A percentile compares a stretch with the other conserved stretches of the same genome.
These are phyloP conservation scores for Pseudopyricularia cyperi DNA, from an alignment of 2,329 filamentous ascomycete species.

Conservation along the genomic window DNA sequence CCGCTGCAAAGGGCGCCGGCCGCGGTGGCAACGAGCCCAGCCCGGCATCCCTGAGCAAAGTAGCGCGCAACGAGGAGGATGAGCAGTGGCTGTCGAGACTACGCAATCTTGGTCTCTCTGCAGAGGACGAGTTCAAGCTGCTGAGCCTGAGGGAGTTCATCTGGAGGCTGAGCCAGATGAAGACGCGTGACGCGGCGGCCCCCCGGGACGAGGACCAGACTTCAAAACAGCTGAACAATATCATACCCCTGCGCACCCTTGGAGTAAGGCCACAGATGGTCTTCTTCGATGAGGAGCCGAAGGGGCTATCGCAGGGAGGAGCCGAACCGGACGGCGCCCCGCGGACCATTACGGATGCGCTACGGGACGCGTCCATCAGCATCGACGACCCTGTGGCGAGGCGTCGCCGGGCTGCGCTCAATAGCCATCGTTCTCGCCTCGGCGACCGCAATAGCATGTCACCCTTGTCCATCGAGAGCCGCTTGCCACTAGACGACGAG, in stretches of 20 bases:
- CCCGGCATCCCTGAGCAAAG: constrained; percentile 44
- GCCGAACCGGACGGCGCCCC: constrained; percentile 13
- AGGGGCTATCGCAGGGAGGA: constrained; percentile 25
- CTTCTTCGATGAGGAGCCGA: constrained; percentile 70
- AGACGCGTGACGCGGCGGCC: constrained; percentile 35
- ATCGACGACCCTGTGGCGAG: constrained; percentile 56
- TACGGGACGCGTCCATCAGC: constrained; percentile 82
- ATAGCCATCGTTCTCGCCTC: constrained; percentile 33
- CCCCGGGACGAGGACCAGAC: constrained; percentile 16
- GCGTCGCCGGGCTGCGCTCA: constrained; percentile 36
- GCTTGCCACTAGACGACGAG: constrained; percentile 16
- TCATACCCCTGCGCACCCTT: constrained; percentile 63
- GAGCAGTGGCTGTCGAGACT: constrained; percentile 84
- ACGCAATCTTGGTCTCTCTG: constrained; percentile 66
- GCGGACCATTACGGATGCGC: constrained; percentile 78
- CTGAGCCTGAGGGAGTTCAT: constrained; percentile 81
- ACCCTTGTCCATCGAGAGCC: constrained; percentile 21
- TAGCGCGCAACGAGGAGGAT: constrained; percentile 78
- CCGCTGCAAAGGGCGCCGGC: constrained; percentile 24
- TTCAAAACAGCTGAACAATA: constrained; percentile 45
- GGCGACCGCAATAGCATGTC: constrained; percentile 22
- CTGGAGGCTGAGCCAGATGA: constrained; percentile 69
- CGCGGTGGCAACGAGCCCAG: constrained; percentile 36
- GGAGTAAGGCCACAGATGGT: constrained; percentile 77
- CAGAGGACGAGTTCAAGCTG: constrained; percentile 83